Percentiles rank a stretch among this genome's conserved stretches.
These are phyloP conservation scores for Marasmius tenuissimus DNA, from an alignment of 1,284 basidiomycete genomes.

Conservation along the genomic window DNA sequence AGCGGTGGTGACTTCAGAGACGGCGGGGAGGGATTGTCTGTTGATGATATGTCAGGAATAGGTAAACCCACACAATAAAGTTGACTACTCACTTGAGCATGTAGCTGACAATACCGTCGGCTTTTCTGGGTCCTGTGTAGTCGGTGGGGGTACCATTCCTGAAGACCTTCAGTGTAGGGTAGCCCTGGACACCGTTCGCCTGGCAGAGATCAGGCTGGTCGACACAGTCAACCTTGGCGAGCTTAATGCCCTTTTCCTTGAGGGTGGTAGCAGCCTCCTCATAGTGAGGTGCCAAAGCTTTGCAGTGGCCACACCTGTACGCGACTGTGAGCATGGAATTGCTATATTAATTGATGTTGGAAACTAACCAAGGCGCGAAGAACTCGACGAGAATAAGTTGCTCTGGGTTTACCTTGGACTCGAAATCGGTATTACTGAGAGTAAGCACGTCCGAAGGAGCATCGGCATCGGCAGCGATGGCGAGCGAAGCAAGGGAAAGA, in stretches of 20 bases:
- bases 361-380: conserved; percentile 41
- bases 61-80: background rate
- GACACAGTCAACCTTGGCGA: conserved; percentile 97
- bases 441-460: conserved; percentile 80
- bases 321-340: background rate
- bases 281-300: conserved; percentile 91
- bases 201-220: conserved; percentile 87
- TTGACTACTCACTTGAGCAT: conserved; percentile 84
- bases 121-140: conserved; percentile 89
- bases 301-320: conserved; percentile 86
- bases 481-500: conserved; percentile 56
- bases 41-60: conserved; percentile 11
- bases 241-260: conserved; percentile 86
- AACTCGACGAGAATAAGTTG: conserved; percentile 92
- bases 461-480: conserved; percentile 58
- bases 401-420: conserved; percentile 67
- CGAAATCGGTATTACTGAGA: conserved; percentile 74
- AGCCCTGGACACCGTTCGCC: conserved; percentile 83
- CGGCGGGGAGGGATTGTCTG: conserved; percentile 95
- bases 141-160: conserved; percentile 78
- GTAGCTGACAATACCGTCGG: conserved; percentile 96
- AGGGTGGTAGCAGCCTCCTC: conserved; percentile 94
- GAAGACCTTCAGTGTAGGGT: conserved; percentile 94
- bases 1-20: conserved; percentile 74
- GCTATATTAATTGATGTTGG: background rate